Evolutionary conservation across 1,284 basidiomycete species (phyloP).

Genomic region (Veloboletus limbatus): DNA sequence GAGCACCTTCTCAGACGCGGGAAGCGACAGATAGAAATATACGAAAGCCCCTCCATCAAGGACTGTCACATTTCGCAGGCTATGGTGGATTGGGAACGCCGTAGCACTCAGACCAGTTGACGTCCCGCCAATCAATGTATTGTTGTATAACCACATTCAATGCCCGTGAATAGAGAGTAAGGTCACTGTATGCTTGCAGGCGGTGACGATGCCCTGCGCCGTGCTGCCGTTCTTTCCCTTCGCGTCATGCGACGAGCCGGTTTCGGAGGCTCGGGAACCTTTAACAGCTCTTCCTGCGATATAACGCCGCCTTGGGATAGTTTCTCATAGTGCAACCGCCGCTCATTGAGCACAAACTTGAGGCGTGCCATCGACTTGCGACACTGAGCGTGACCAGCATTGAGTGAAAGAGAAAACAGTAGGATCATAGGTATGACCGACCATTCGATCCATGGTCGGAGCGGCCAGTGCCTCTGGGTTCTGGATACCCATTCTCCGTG

Average conservation of each 20-base stretch:
- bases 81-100: slow-evolving; percentile 60
- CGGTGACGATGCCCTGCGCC: slow-evolving; percentile 12
- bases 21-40: slow-evolving; percentile 61
- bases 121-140: too few species aligned
- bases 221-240: slow-evolving; percentile 21
- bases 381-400: slow-evolving; percentile 50
- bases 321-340: slow-evolving; percentile 79
- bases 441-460: slow-evolving; percentile 39
- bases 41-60: slow-evolving; percentile 60
- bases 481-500: slow-evolving; percentile 54
- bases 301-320: slow-evolving; percentile 43
- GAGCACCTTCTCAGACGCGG: slow-evolving; percentile 73
- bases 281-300: slow-evolving; percentile 19
- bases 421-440: slow-evolving; percentile 24
- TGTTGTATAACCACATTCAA: slow-evolving; percentile 11
- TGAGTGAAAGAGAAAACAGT: not conserved
- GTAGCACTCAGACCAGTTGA: slow-evolving; percentile 9
- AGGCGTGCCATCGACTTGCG: slow-evolving; percentile 97
- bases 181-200: slow-evolving; percentile 11
- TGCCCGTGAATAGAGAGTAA: slow-evolving; percentile 2
- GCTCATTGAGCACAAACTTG: slow-evolving; percentile 91
- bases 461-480: slow-evolving; percentile 36
- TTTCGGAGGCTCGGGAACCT: slow-evolving; percentile 15
- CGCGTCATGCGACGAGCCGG: slow-evolving; percentile 22
- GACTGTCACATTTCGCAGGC: slow-evolving; percentile 69